Percentiles rank a stretch among this genome's conserved stretches.
Conservation (phyloP, 345 rosid species). For the Eucalyptus cloeziana region DNA sequence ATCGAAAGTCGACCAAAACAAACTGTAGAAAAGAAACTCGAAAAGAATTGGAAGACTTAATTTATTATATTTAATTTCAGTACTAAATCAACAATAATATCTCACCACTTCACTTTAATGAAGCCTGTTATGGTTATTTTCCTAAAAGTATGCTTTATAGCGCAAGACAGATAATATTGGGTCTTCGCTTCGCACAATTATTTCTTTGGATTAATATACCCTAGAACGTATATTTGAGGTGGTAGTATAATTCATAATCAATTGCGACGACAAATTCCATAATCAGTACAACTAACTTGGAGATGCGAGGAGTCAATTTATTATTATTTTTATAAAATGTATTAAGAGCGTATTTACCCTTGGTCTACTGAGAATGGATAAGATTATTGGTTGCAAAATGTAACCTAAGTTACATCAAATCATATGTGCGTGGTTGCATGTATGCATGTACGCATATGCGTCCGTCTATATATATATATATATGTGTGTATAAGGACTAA, state of each 20-base stretch:
- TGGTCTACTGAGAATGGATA: too few species aligned
- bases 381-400: too few species aligned
- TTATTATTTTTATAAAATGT: neutral
- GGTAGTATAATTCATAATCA: too few species aligned
- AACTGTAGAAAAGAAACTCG: neutral
- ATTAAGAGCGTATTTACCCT: neutral
- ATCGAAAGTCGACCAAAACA: neutral
- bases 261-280: neutral
- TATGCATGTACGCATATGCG: too few species aligned
- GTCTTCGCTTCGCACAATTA: neutral
- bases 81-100: too few species aligned
- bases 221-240: neutral
- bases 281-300: neutral
- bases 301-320: neutral
- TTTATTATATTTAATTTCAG: too few species aligned
- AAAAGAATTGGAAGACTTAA: neutral
- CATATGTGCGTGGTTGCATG: too few species aligned
- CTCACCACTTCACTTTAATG: neutral
- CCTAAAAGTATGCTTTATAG: neutral
- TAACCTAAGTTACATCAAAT: too few species aligned
- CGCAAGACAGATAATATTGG: too few species aligned
- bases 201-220: too few species aligned
- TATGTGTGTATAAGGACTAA: rapidly evolving
- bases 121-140: neutral
- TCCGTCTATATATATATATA: too few species aligned